A percentile compares a stretch with the other conserved stretches of the same genome.
phyloP scores from a whole-genome alignment of 129 eudicot genomes.

The Smallanthus sonchifolius region DNA sequence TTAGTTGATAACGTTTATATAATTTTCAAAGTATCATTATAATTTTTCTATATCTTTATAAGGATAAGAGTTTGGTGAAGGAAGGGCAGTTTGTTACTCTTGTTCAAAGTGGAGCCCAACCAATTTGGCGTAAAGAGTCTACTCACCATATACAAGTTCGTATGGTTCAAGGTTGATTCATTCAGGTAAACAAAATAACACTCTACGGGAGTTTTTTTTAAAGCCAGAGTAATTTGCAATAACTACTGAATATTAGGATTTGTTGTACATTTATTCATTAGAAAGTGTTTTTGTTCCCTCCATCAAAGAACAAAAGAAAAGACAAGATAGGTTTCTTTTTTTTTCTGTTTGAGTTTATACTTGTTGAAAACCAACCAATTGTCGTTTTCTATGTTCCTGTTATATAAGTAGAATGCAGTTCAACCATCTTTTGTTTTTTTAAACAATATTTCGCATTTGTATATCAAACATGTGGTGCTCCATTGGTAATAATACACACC shows the following conservation, averaged over 20 bases:
- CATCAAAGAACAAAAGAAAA: neutral
- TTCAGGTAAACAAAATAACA: neutral
- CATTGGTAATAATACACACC: neutral
- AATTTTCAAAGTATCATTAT: neutral
- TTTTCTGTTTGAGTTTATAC: conserved; percentile 1
- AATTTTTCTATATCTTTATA: neutral
- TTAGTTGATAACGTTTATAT: neutral
- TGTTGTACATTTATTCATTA: conserved; percentile 5
- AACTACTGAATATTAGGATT: conserved; percentile 9
- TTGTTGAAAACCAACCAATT: neutral
- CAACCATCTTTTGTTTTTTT: neutral
- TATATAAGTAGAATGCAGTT: neutral
- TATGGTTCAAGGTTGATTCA: conserved; percentile 58
- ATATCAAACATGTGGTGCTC: no score
- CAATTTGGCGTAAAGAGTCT: conserved; percentile 94
- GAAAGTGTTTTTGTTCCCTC: neutral
- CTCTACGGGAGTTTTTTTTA: neutral
- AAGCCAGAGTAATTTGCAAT: conserved; percentile 7
- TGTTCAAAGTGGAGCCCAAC: conserved; percentile 98
- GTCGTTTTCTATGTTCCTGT: neutral
- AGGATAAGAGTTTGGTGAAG: conserved; percentile 68
- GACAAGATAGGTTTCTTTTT: neutral
- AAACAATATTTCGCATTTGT: neutral
- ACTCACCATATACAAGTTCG: conserved; percentile 95
- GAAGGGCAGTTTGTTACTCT: conserved; percentile 88